Evolutionary conservation across 73 alveolate species (phyloP), one percentile per base, ranked within the genome.

Genomic region (Diophrys appendiculata): DNA sequence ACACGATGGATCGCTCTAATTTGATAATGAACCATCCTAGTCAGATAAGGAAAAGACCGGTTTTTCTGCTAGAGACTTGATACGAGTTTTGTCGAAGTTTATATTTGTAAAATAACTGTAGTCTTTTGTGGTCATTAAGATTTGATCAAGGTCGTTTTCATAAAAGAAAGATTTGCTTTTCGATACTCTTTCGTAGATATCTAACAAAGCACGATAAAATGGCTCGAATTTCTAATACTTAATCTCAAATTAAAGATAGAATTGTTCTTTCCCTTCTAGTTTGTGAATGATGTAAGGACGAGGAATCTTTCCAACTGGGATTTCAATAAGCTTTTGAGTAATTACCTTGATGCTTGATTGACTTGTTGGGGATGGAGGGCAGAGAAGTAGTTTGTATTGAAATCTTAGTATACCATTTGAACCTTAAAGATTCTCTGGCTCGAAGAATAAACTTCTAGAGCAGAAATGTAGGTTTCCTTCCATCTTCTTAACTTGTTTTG

Each of bases 21-120:
- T n/a, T n/a, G n/a, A n/a, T n/a, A n/a, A n/a, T n/a, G n/a, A n/a
- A n/a, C n/a, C n/a, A n/a, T n/a, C n/a, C n/a, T n/a, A n/a, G n/a
- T n/a, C n/a, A n/a, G n/a, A n/a, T n/a, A n/a, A n/a, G n/a, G n/a
- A n/a, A 33, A 94, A 74, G 18, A 96, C 69, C 31, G 98, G 92
- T 79, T 97, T 94, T 84, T 97, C 99, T 82, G 94, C 90, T 29
- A 91, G 89, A 53, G 95, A 87, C 81, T 96, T 96, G 3, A 96
- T 94, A 30, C 95, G 81, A 30, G 98, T 94, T 90, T 93, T 94
- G 83, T 97, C 99, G 82, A 97, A 97, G 71, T 71, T 43, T 52
- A 54, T 55, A 81, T 84, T 52, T 81, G 78, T 56, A 70, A 28
- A 43, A 72, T 74, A 71, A 81, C 90, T 30, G 72, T 34, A 29